phyloP scores from a whole-genome alignment of 345 rosid genomes.

The Toxicodendron radicans region DNA sequence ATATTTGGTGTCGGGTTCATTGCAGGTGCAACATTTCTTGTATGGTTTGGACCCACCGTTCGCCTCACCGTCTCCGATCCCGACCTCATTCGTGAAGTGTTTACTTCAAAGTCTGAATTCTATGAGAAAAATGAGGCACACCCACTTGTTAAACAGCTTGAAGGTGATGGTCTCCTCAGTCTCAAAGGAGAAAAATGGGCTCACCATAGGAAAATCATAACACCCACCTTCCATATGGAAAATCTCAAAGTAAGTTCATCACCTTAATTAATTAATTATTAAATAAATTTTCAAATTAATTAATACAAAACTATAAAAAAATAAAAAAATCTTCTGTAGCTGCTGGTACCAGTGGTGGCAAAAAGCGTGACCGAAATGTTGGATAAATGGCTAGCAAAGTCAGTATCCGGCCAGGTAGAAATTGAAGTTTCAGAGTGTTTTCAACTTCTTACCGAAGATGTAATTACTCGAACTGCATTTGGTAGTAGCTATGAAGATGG shows the following conservation, averaged over 20 bases:
- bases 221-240: constrained; percentile 78
- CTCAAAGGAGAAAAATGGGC: constrained; percentile 78
- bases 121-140: constrained; percentile 59
- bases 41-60: constrained; percentile 85
- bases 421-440: constrained; percentile 66
- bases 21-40: constrained; percentile 71
- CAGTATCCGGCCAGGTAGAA: constrained; percentile 41
- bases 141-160: constrained; percentile 56
- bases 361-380: constrained; percentile 52
- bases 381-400: constrained; percentile 50
- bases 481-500: constrained; percentile 83
- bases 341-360: constrained; percentile 58
- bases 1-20: no score
- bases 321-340: constrained; percentile 15
- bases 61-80: constrained; percentile 75
- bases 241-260: constrained; percentile 61
- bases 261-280: no score
- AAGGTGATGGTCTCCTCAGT: constrained; percentile 75
- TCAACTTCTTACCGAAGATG: constrained; percentile 69
- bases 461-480: constrained; percentile 73
- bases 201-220: constrained; percentile 64
- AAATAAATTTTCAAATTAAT: no score
- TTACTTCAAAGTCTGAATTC: constrained; percentile 65
- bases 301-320: neutral
- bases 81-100: constrained; percentile 64